phyloP scores from a whole-genome alignment of 2,329 filamentous ascomycete species.

The Aschersonia sp. region DNA sequence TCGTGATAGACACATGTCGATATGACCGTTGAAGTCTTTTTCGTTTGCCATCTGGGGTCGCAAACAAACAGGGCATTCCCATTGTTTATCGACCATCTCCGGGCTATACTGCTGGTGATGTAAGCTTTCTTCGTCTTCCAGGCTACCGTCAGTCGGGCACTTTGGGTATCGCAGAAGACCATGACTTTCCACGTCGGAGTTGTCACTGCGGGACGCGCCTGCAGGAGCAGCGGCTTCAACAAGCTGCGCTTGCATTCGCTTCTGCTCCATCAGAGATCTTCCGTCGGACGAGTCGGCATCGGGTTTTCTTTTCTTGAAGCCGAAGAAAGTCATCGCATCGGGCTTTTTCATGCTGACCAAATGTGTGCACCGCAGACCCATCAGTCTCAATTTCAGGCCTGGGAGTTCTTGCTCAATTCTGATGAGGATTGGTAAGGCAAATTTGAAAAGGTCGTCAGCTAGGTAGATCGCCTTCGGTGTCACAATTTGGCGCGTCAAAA shows the following conservation, averaged over 20 bases:
- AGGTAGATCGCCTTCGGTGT: constrained; percentile 55
- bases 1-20: constrained; percentile 79
- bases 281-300: not conserved
- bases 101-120: not conserved
- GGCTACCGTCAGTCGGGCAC: no score
- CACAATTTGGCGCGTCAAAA: constrained; percentile 68
- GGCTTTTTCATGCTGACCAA: constrained; percentile 74
- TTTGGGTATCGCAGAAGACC: no score
- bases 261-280: not conserved
- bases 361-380: constrained; percentile 81
- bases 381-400: constrained; percentile 62
- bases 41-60: constrained; percentile 64
- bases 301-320: constrained; percentile 27
- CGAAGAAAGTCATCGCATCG: constrained; percentile 68
- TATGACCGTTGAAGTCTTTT: constrained; percentile 71
- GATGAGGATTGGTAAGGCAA: constrained; percentile 64
- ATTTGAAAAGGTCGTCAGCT: constrained; percentile 73
- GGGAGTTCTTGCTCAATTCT: constrained; percentile 78
- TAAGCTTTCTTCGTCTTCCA: no score
- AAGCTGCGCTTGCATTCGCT: no score
- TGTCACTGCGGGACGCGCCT: no score
- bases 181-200: no score
- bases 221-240: not conserved
- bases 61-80: constrained; percentile 83
- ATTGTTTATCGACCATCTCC: constrained; percentile 35